Evolutionary conservation across 2,329 filamentous ascomycete species (phyloP), one percentile per base, ranked within the genome.

Genomic region (Xylariaceae sp.): DNA sequence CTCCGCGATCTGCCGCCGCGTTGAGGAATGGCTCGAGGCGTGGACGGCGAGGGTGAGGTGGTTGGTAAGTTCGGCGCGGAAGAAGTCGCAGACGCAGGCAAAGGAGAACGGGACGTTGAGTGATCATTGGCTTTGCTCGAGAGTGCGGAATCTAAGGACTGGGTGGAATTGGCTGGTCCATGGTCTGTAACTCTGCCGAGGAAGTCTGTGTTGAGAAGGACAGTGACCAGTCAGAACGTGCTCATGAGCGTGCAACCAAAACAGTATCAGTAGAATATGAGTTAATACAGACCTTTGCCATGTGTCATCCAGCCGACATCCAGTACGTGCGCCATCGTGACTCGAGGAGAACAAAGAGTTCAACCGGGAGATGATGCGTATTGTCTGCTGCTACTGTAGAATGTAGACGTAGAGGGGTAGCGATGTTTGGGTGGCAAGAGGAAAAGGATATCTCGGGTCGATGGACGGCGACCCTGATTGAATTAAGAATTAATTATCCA

Each of bases 221-320:
- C 37, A 13, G 11, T 9, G 11, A 42, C 37, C 9, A 13, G 37
- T 42, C 37, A 42, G 37, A 42, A 42, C 11, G 37, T 42, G 37
- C 11, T 42, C 37, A 13, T 42, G 8, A 42, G 8, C 23, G 23
- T 30, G 5, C 23, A 30, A 30, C 4, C 23, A 30, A 30, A 30
- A 30, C 23, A 30, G 23, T 30, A 30, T 30, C 23, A 58, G 59
- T 42, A 35, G 6, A 56, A 56, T 45, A 30, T 30, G 23, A 30
- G 23, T 30, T 30, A 30, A 30, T 30, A 75, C 55, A 75, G 80
- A 90, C 91, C 90, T 88, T 89, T 92, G 72, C 89, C 88, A 75
- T 94, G 89, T 68, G 82, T 82, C 79, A 95, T 88, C 91, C 91
- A 96, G 75, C 88, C 92, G 71, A 95, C 90, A 76, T 96, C 91